A percentile compares a stretch with the other conserved stretches of the same genome.
Evolutionary conservation across 805 yeast genomes (phyloP).

Genomic region (Allodekkera sacchari): DNA sequence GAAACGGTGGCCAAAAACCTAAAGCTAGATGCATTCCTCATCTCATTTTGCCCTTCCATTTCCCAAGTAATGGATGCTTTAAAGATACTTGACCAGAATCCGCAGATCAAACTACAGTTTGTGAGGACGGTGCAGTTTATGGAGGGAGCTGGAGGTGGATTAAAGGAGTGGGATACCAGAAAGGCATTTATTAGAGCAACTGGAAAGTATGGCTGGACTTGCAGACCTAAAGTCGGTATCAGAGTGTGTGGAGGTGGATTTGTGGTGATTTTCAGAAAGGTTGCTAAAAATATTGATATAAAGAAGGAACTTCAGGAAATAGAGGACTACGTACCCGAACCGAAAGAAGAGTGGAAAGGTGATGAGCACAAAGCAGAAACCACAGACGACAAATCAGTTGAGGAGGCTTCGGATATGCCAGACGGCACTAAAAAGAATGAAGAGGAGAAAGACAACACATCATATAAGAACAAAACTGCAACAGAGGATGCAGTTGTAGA

Average conservation of each 20-base stretch:
- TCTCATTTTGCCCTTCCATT: constrained; percentile 40
- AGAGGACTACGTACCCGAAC: constrained; percentile 1
- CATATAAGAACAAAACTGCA: no score
- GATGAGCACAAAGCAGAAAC: no score
- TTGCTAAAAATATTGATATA: constrained; percentile 6
- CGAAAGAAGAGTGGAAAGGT: constrained; percentile 1
- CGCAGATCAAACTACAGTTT: constrained; percentile 27
- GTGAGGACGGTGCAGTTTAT: constrained; percentile 32
- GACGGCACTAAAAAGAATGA: no score
- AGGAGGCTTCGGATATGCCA: no score
- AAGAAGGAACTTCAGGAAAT: constrained; percentile 4
- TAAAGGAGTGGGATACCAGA: constrained; percentile 44
- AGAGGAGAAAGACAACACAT: no score
- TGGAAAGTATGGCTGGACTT: constrained; percentile 33
- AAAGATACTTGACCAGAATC: constrained; percentile 21
- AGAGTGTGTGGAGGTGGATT: constrained; percentile 45
- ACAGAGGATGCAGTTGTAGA: no score
- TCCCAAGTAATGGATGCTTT: constrained; percentile 38
- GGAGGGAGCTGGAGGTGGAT: constrained; percentile 43
- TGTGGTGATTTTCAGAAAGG: constrained; percentile 34
- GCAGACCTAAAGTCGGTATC: constrained; percentile 42
- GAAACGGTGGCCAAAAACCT: constrained; percentile 25
- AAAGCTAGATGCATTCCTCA: constrained; percentile 33
- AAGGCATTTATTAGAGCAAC: constrained; percentile 30
- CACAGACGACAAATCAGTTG: no score